Conservation (phyloP, 2,329 filamentous ascomycete species). For the Aspergillus ibericus region DNA sequence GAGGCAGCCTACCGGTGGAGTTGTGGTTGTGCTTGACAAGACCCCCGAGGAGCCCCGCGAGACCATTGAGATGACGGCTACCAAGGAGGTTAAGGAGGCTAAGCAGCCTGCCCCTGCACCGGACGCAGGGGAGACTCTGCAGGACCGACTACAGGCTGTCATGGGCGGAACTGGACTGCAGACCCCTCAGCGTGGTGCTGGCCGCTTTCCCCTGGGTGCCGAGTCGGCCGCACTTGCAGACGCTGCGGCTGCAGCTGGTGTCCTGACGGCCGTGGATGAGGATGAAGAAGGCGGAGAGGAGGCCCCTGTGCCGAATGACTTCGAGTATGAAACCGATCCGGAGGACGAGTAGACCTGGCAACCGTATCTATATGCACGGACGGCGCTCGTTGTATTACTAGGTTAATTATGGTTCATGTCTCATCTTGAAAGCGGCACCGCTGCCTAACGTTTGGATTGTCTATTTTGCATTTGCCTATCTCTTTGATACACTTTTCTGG, state of each 20-base stretch:
- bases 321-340: slow-evolving; percentile 48
- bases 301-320: slow-evolving; percentile 49
- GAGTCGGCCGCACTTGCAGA: slow-evolving; percentile 41
- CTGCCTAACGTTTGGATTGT: slow-evolving; percentile 14
- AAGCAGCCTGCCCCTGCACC: not conserved
- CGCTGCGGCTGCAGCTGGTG: slow-evolving; percentile 72
- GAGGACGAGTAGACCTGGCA: slow-evolving; percentile 26
- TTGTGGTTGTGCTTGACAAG: slow-evolving; percentile 85
- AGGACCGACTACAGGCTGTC: slow-evolving; percentile 45
- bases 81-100: slow-evolving; percentile 60
- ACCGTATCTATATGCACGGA: slow-evolving; percentile 14
- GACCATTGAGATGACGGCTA: slow-evolving; percentile 87
- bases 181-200: slow-evolving; percentile 34
- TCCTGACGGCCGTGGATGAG: slow-evolving; percentile 84
- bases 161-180: slow-evolving; percentile 35
- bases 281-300: slow-evolving; percentile 51
- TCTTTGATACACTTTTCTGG: not conserved
- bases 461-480: not conserved
- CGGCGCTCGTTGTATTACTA: slow-evolving; percentile 39
- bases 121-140: slow-evolving; percentile 38
- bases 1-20: slow-evolving; percentile 80
- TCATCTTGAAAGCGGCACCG: slow-evolving; percentile 19
- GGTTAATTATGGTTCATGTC: slow-evolving; percentile 33
- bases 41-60: slow-evolving; percentile 74
- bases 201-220: slow-evolving; percentile 20